Conservation (phyloP, 1,284 basidiomycete genomes). For the Heimioporus retisporus region DNA sequence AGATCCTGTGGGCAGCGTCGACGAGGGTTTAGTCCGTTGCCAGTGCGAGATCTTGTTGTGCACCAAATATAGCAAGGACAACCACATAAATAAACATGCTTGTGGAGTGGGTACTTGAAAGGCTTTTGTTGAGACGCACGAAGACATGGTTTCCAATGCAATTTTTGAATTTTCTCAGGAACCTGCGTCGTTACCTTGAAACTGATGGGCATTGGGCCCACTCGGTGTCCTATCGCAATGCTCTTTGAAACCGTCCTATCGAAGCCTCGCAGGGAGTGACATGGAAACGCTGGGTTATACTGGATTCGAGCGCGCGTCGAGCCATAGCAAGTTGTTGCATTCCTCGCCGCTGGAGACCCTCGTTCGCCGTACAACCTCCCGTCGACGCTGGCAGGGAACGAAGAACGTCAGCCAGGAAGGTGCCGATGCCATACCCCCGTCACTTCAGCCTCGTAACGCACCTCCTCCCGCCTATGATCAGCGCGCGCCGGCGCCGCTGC, state of each 20-base stretch:
- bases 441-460: conserved; percentile 21
- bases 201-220: too few species aligned
- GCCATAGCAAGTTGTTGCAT: conserved; percentile 28
- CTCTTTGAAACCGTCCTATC: conserved; percentile 7
- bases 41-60: conserved; percentile 4
- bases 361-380: conserved; percentile 52
- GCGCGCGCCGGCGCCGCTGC: conserved; percentile 59
- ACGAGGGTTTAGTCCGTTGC: conserved; percentile 48
- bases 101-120: neutral
- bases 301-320: conserved; percentile 30
- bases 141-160: conserved; percentile 10
- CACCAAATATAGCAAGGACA: neutral
- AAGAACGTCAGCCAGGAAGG: conserved; percentile 13
- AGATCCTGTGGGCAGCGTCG: conserved; percentile 67
- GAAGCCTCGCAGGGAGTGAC: conserved; percentile 18
- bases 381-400: conserved; percentile 29
- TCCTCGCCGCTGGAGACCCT: conserved; percentile 56
- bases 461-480: conserved; percentile 6
- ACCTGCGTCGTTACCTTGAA: conserved; percentile 10
- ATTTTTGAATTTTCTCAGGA: conserved; percentile 19
- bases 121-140: neutral
- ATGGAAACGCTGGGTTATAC: conserved; percentile 35
- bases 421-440: conserved; percentile 8
- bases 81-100: conserved; percentile 4
- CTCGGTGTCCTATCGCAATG: conserved; percentile 15